Evolutionary conservation across 345 rosid genomes (phyloP).

Genomic region (Eucalyptus marginata): DNA sequence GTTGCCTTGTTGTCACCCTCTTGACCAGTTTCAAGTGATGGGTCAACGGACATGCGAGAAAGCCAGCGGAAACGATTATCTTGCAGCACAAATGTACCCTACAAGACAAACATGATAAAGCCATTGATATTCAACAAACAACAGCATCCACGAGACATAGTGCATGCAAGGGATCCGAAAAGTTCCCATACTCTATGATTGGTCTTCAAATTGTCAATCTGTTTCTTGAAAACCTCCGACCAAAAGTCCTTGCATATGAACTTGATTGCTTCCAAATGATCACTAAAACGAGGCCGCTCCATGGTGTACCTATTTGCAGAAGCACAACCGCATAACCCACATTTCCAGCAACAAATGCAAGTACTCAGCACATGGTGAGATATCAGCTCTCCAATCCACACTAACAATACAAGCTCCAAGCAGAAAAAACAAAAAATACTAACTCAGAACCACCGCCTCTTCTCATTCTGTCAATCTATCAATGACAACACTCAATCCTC

Average conservation of each 20-base stretch:
- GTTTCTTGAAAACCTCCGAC: conserved; percentile 97
- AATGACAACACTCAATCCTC: background rate
- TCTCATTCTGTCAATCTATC: background rate
- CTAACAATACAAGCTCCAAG: background rate
- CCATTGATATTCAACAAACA: background rate
- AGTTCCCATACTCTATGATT: conserved; percentile 60
- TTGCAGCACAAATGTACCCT: conserved; percentile 99
- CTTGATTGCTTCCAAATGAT: conserved; percentile 95
- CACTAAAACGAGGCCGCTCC: conserved; percentile 88
- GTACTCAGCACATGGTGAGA: background rate
- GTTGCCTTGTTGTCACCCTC: conserved; percentile 65
- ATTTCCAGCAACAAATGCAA: background rate
- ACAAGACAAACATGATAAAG: background rate
- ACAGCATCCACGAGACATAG: background rate
- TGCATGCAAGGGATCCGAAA: background rate
- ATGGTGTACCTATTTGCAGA: conserved; percentile 52
- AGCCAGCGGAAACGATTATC: conserved; percentile 91
- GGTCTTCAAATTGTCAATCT: conserved; percentile 94
- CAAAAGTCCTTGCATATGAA: conserved; percentile 99
- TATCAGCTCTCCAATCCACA: background rate
- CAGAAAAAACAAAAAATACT: background rate
- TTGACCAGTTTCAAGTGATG: conserved; percentile 37
- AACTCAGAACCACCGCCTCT: background rate
- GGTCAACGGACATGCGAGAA: conserved; percentile 56
- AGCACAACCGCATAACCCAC: background rate